These are phyloP conservation scores for Schwanniomyces etchellsii DNA, from an alignment of 1,139 yeast genomes.

Conservation along the genomic window DNA sequence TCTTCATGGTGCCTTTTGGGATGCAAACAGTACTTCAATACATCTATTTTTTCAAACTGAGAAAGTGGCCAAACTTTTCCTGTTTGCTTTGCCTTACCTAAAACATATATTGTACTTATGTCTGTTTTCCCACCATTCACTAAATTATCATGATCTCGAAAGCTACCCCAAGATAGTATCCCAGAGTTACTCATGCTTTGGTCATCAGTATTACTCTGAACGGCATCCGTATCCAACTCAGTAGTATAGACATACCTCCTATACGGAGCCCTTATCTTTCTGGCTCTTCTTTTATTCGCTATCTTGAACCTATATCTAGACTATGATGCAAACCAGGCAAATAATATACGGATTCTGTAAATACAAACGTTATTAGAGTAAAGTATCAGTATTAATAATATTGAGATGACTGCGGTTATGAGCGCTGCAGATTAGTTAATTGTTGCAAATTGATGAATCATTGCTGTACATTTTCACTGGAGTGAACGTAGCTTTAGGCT, in stretches of 20 bases:
- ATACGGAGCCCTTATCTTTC: conserved; percentile 72
- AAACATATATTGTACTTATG: too few species aligned
- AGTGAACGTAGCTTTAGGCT: too few species aligned
- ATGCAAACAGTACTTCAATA: conserved; percentile 28
- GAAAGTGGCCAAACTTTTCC: conserved; percentile 39
- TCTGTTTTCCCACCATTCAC: too few species aligned
- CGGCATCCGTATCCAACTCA: conserved; percentile 20
- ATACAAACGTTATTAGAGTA: neutral
- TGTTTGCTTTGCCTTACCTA: conserved; percentile 5
- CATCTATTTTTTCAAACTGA: conserved; percentile 43
- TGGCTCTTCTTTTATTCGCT: conserved; percentile 84
- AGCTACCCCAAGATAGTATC: neutral
- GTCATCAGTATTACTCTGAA: conserved; percentile 1
- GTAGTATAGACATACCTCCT: conserved; percentile 69
- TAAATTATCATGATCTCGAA: conserved; percentile 1
- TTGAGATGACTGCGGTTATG: neutral
- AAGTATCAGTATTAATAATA: neutral
- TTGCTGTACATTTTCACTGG: too few species aligned
- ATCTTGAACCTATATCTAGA: conserved; percentile 33
- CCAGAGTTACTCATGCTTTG: too few species aligned
- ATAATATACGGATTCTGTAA: neutral
- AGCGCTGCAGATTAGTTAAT: conserved; percentile 1
- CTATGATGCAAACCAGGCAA: neutral
- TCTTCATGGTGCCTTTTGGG: conserved; percentile 14
- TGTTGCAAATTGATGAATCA: conserved; percentile 1